Percentiles rank a stretch among this genome's conserved stretches.
phyloP scores from a whole-genome alignment of 768 basidiomycete genomes.

The Kwoniella sp. region DNA sequence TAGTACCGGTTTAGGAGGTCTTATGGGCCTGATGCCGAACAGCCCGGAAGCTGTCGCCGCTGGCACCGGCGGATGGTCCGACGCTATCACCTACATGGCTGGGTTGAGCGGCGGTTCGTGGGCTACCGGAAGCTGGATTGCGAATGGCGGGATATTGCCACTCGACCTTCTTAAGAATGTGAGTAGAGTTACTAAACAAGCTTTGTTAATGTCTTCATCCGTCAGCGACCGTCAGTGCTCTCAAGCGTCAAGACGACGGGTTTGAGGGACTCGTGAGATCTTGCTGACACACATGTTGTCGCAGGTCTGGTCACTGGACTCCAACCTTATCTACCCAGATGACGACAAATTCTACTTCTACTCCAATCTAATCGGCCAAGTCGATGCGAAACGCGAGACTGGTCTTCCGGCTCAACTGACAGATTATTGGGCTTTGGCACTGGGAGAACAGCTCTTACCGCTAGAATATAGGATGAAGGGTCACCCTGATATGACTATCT shows the following conservation, averaged over 20 bases:
- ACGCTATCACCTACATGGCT: slow-evolving; percentile 69
- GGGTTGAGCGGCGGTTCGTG: slow-evolving; percentile 60
- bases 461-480: slow-evolving; percentile 42
- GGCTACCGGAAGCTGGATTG: slow-evolving; percentile 59
- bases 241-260: too few species aligned
- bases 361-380: slow-evolving; percentile 46
- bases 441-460: slow-evolving; percentile 51
- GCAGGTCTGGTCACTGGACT: slow-evolving; percentile 51
- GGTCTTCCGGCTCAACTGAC: slow-evolving; percentile 52
- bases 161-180: slow-evolving; percentile 49
- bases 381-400: slow-evolving; percentile 39
- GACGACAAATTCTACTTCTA: slow-evolving; percentile 50
- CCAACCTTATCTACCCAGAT: slow-evolving; percentile 51
- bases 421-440: slow-evolving; percentile 54
- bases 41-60: slow-evolving; percentile 62
- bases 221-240: too few species aligned
- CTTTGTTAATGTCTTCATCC: too few species aligned
- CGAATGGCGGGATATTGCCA: slow-evolving; percentile 42
- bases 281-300: too few species aligned
- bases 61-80: slow-evolving; percentile 70
- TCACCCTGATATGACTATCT: slow-evolving; percentile 49
- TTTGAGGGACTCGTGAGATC: too few species aligned
- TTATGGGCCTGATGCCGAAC: slow-evolving; percentile 60
- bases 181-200: too few species aligned
- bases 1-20: slow-evolving; percentile 28